These are phyloP conservation scores for Marasmius fiardii DNA, from an alignment of 1,284 basidiomycete genomes.

Conservation along the genomic window DNA sequence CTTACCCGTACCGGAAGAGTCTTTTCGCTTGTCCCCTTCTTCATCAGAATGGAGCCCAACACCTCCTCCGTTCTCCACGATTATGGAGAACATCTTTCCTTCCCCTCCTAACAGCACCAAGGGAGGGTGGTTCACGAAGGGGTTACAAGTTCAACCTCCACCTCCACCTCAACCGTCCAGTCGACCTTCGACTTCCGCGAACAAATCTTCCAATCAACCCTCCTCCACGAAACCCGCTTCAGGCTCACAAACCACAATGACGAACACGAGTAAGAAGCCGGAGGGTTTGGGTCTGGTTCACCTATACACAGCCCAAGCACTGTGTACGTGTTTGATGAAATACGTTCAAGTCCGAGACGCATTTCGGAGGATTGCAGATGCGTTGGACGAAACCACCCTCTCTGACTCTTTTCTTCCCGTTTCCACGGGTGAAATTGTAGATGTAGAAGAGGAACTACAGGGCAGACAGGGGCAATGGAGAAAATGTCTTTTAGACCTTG, in stretches of 20 bases:
- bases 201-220: no score
- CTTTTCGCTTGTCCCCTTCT: conserved; percentile 49
- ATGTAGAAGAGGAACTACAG: no score
- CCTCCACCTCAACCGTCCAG: no score
- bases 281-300: conserved; percentile 75
- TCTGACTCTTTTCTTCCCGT: conserved; percentile 16
- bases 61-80: conserved; percentile 67
- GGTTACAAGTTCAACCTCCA: no score
- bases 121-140: no score
- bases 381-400: conserved; percentile 66
- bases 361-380: conserved; percentile 48
- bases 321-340: conserved; percentile 74
- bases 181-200: no score
- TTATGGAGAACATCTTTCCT: conserved; percentile 79
- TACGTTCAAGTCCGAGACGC: conserved; percentile 51
- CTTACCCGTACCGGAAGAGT: conserved; percentile 64
- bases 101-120: conserved; percentile 49
- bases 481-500: conserved; percentile 58
- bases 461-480: conserved; percentile 68
- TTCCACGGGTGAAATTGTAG: no score
- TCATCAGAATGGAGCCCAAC: conserved; percentile 29
- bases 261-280: no score
- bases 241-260: no score
- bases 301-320: conserved; percentile 74
- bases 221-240: no score